Evolutionary conservation across 768 basidiomycete genomes (phyloP), one percentile per base, ranked within the genome.

Genomic region (Sarcodon aspratus): DNA sequence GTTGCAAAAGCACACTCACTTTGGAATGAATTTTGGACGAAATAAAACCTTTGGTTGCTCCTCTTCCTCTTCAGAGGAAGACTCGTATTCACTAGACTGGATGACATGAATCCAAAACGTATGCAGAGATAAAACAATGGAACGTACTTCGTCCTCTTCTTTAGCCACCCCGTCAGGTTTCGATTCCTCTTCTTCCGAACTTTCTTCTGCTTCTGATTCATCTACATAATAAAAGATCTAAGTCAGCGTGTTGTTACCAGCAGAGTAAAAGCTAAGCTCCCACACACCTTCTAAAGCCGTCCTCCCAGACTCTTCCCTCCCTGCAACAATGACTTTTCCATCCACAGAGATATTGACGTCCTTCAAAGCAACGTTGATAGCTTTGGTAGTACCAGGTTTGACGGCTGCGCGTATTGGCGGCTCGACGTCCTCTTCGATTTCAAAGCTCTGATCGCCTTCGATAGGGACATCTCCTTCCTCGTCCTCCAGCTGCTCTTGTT

Each of bases 21-120:
- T 98, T 48, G 88, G 88, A 13, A 98, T 79, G 63, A 97, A 99
- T 0, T 95, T 86, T 2, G 96, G 96, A 53, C 94, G 74, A 65
- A 95, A 92, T 54, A 82, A 78, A 6, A 79, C 68, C 62, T 86
- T 84, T 4, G 80, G 77, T 40, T 78, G 71, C 61, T 83, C 80
- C 50, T 87, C 88, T 58, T 92, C 89, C 4, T 54, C 56, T 43
- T 90, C 88, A 17, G 40, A 42, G 27, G 40, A 42, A 1, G 51
- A 53, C 44, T 60, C 59, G n/a, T 69, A 70, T 68, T 42, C 40
- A 13, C 40, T 42, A 5, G 40, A 42, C 40, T 42, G 15, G 15
- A 42, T 42, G 13, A 15, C 17, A 13, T 13, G 40, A 17, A 27
- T 17, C 9, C 40, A 27, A 9, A 27, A 27, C 5, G 21, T 27